Evolutionary conservation across 2,329 filamentous ascomycete genomes (phyloP).

Genomic region (Pezizomycotina sp.): DNA sequence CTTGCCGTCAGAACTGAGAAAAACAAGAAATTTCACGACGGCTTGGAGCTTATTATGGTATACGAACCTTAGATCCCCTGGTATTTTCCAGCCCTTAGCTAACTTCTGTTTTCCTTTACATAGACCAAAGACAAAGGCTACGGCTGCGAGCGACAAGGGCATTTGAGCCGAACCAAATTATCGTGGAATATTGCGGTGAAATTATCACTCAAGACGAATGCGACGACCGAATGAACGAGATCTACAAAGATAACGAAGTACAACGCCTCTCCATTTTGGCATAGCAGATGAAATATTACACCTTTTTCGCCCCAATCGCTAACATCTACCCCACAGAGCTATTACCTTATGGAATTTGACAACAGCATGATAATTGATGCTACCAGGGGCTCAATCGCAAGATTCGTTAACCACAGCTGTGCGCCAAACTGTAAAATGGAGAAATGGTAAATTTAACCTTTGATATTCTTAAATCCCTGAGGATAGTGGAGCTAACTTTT

Average conservation of each 20-base stretch:
- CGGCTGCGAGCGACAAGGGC: conserved; percentile 81
- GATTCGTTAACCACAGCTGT: conserved; percentile 80
- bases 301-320: background rate
- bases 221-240: conserved; percentile 78
- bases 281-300: background rate
- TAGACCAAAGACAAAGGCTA: conserved; percentile 73
- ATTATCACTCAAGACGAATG: conserved; percentile 93
- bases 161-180: conserved; percentile 81
- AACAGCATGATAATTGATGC: conserved; percentile 98
- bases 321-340: conserved; percentile 45
- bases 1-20: conserved; percentile 57
- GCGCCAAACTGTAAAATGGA: conserved; percentile 95
- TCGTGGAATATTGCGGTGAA: conserved; percentile 95
- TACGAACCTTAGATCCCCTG: conserved; percentile 3
- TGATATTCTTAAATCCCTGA: background rate
- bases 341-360: conserved; percentile 97
- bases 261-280: conserved; percentile 11
- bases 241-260: conserved; percentile 87
- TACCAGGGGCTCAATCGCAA: conserved; percentile 83
- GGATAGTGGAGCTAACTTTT: conserved; percentile 5
- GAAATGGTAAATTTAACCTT: conserved; percentile 42
- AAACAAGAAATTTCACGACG: conserved; percentile 75
- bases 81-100: conserved; percentile 3
- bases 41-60: conserved; percentile 69
- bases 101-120: conserved; percentile 2